Conservation (phyloP, 2,329 filamentous ascomycete species). For the Calonectria pseudoturangicola region DNA sequence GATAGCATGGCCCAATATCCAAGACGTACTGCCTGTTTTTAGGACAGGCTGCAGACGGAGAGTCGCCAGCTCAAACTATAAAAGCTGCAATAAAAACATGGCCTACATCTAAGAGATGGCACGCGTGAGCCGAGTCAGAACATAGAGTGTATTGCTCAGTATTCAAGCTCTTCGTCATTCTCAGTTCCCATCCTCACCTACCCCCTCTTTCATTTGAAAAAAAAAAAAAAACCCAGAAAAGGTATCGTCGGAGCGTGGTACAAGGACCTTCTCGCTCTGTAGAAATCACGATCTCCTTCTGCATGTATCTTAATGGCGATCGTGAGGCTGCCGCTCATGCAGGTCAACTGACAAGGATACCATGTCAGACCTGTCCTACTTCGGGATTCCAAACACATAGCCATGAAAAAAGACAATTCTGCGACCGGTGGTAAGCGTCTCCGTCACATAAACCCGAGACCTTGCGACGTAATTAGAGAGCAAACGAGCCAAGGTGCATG, state of each 20-base stretch:
- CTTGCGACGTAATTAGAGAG: neutral
- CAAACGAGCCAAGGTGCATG: neutral
- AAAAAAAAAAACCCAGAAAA: neutral
- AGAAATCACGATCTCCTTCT: neutral
- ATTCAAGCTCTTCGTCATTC: neutral
- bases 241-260: neutral
- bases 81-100: no score
- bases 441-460: neutral
- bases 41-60: no score
- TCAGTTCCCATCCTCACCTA: neutral
- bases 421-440: neutral
- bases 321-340: neutral
- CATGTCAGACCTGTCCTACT: neutral
- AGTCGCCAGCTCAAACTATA: no score
- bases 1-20: neutral
- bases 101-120: no score
- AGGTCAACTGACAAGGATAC: constrained; percentile 4
- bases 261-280: neutral
- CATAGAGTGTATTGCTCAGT: no score
- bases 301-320: neutral
- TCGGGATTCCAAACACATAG: neutral
- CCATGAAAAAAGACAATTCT: constrained; percentile 1
- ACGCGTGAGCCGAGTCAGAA: neutral
- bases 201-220: constrained; percentile 4
- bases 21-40: neutral